Evolutionary conservation across 2,329 filamentous ascomycete species (phyloP), one percentile per base, ranked within the genome.

Genomic region (Boeremia lycopersici): DNA sequence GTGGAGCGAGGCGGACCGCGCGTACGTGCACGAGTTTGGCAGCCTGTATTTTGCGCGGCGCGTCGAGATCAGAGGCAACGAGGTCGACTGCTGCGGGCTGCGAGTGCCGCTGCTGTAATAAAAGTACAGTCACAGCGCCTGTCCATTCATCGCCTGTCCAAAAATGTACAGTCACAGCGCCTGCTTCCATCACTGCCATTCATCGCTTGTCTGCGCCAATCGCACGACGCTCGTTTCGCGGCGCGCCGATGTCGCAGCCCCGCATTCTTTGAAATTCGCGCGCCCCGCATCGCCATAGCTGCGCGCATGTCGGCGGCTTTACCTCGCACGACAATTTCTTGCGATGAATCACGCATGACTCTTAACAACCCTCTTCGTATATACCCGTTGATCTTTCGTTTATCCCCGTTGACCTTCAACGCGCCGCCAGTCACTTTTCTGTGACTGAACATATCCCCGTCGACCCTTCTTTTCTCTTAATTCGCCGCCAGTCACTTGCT

Each of bases 1-100:
- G 0, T 95, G 90, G 89, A 92, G 88, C 69, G 79, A 82, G 29
- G 79, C 79, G 13, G 90, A 93, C 69, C 84, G 83, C n/a, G 78
- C 78, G 2, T 93, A 93, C 67, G 82, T 91, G 13, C 78, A 78
- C 58, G 86, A 87, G 49, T 77, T 89, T 45, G 77, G 84, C 39
- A 79, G 74, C 58, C 75, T 84, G 60, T 93, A 90, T 76, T 92
- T 91, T 75, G 84, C 79, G 28, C 78, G 87, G 13, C 74, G 79
- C 41, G 86, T 86, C 9, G 80, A 81, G 61, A 83, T 91, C 17
- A 84, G 90, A 70, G 84, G 85, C 31, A 86, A 86, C 67, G 84
- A 84, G n/a, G 79, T 92, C 2, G 86, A 90, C 68, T 84, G 90
- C n/a, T 91, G 89, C 64, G 89, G 89, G 4, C 77, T 92, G 46